Percentiles rank a stretch among this genome's conserved stretches.
Evolutionary conservation across 257 asterid species (phyloP).

Genomic region (Echites panduratus): DNA sequence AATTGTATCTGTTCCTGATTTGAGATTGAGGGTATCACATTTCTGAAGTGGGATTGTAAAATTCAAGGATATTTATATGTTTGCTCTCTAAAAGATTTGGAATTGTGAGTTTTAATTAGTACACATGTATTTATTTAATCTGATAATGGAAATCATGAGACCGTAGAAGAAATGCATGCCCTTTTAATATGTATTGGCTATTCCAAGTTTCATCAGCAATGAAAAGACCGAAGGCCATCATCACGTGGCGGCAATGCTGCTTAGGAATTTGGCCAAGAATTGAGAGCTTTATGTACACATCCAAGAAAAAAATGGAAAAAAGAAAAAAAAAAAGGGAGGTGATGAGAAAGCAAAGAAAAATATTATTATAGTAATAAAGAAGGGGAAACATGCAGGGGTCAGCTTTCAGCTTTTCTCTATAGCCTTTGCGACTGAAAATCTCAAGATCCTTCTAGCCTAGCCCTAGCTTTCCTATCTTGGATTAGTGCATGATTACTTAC

Average conservation of each 20-base stretch:
- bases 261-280: conserved; percentile 20
- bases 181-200: neutral
- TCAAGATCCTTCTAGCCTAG: neutral
- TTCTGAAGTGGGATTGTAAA: too few relatives aligned
- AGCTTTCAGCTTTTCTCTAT: conserved; percentile 11
- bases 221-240: conserved; percentile 19
- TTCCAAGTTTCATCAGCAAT: conserved; percentile 1
- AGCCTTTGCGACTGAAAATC: conserved; percentile 12
- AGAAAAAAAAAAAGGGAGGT: conserved; percentile 11
- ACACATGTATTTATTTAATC: too few relatives aligned
- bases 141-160: too few relatives aligned
- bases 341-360: neutral
- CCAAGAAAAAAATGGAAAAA: conserved; percentile 1
- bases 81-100: too few relatives aligned
- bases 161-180: too few relatives aligned
- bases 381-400: conserved; percentile 15
- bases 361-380: conserved; percentile 4
- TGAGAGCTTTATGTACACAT: conserved; percentile 16
- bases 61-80: too few relatives aligned
- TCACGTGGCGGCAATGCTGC: conserved; percentile 35
- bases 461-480: neutral
- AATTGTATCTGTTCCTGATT: too few relatives aligned
- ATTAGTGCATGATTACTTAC: conserved; percentile 15
- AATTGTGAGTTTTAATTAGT: too few relatives aligned
- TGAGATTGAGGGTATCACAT: too few relatives aligned